Base-by-base conservation (phyloP, 768 basidiomycete species). In the Suillus bovinus region DNA sequence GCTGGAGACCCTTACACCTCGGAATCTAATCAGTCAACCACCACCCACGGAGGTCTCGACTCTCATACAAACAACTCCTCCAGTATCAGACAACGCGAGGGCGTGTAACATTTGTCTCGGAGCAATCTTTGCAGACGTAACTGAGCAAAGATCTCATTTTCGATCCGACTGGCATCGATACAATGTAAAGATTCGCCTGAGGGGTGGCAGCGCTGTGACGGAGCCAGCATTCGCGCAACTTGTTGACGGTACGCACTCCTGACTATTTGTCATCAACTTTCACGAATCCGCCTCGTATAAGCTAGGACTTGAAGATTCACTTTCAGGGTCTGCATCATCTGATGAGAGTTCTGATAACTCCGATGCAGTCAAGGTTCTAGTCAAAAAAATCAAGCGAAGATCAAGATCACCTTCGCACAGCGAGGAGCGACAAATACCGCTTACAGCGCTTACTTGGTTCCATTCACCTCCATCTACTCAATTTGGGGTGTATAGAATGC, bases 101-200 rank as follows among this genome's bases (percentile, higher is more conserved):
- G 79, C 86, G 0, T 94, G 92, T 71, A 89, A 84, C 58, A 77
- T 93, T 56, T 94, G 93, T 68, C 79, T 86, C 20, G 90, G 87
- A 5, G 81, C 84, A 3, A 68, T 76, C 0, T 98, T 99, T 66
- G 66, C 78, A 14, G 87, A 89, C 61, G 83, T 99, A 7, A 86
- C 90, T 38, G 91, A 90, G 62, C 94, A 98, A 68, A 82, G 95
- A 57, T 73, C 78, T 1, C 96, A 99, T 75, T 97, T 92, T 73
- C 86, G 88, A 67, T 93, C 92, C 11, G 96, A 99, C 75, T 99
- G 96, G 97, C 96, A 99, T 81, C 85, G 95, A 62, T 99, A 96
- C 78, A 99, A 99, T 73, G 91, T 95, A 67, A 97, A 96, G 76
- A 82, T 85, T 53, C 87, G 87, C 61, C 77, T 94, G 55, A 77